These are phyloP conservation scores for Sphaerulina populicola DNA, from an alignment of 2,329 filamentous ascomycete species.

Conservation along the genomic window DNA sequence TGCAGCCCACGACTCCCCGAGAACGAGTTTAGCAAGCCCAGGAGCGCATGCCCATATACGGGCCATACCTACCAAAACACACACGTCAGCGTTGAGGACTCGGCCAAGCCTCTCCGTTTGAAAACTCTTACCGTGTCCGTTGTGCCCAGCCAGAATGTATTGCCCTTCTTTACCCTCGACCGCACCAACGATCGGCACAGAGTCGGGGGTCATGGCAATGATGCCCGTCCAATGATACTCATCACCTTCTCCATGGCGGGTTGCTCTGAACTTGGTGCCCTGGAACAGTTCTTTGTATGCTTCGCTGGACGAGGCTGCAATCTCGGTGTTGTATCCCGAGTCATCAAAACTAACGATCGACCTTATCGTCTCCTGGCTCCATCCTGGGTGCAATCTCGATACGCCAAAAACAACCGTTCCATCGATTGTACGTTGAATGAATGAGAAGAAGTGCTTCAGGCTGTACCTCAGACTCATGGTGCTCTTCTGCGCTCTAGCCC, in stretches of 20 bases:
- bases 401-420: constrained; percentile 41
- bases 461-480: constrained; percentile 43
- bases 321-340: constrained; percentile 35
- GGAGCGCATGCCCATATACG: constrained; percentile 43
- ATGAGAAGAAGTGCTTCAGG: constrained; percentile 43
- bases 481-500: constrained; percentile 30
- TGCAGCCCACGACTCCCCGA: constrained; percentile 24
- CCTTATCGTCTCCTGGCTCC: constrained; percentile 19
- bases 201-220: constrained; percentile 41
- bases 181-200: constrained; percentile 41
- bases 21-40: constrained; percentile 38
- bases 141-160: constrained; percentile 45
- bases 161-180: constrained; percentile 39
- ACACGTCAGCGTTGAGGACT: neutral
- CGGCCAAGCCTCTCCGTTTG: neutral
- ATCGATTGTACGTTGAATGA: constrained; percentile 41
- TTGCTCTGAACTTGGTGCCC: constrained; percentile 10
- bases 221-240: constrained; percentile 44
- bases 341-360: constrained; percentile 36
- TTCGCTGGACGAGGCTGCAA: constrained; percentile 34
- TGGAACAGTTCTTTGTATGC: constrained; percentile 35
- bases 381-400: constrained; percentile 37
- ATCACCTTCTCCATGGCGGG: constrained; percentile 38
- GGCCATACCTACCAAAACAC: constrained; percentile 31
- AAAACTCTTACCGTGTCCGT: constrained; percentile 28